Base-by-base conservation (phyloP, 768 basidiomycete species). In the Boletus bicolor region DNA sequence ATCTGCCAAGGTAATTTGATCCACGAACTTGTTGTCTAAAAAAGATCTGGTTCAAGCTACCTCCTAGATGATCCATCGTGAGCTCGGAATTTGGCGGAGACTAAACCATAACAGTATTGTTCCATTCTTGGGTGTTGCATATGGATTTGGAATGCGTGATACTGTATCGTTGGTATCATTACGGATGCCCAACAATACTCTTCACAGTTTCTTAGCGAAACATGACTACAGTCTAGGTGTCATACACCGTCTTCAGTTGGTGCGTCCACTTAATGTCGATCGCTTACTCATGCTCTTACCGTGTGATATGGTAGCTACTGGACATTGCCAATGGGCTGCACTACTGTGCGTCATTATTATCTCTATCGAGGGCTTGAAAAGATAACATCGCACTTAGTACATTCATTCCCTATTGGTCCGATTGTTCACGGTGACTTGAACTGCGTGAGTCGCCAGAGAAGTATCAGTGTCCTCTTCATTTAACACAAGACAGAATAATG, bases 151-250 rank as follows among this genome's bases (percentile, higher is more conserved):
- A 32, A 32, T 32, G 32, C 9, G 32, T 32, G 32, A 10, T 28
- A 28, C 46, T 5, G 35, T 42, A 32, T 54, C 43, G 8, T 58
- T 68, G 55, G 69, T 71, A 11, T 70, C 62, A 11, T 59, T 66
- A 5, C 70, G 70, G 70, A 56, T 67, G 55, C 57, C 65, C 6
- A 63, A 68, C 35, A 64, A 61, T 12, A 58, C 54, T 6, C 55
- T 71, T 15, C 59, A 43, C 10, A 39, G 44, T 3, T 68, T 69
- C 44, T 50, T 70, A 6, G 35, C 15, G 3, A 55, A 34, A 3
- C 28, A 51, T 12, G 43, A 55, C n/a, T 7, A 26, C 8, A 19
- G 24, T 3, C 46, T 56, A n/a, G 3, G n/a, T 19, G n/a, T 47
- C 1, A 49, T 5, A 2, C 46, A 42, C 4, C 42, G 49, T 8